phyloP scores from a whole-genome alignment of 352 stramenopile genomes.

The Phytophthora meadii region DNA sequence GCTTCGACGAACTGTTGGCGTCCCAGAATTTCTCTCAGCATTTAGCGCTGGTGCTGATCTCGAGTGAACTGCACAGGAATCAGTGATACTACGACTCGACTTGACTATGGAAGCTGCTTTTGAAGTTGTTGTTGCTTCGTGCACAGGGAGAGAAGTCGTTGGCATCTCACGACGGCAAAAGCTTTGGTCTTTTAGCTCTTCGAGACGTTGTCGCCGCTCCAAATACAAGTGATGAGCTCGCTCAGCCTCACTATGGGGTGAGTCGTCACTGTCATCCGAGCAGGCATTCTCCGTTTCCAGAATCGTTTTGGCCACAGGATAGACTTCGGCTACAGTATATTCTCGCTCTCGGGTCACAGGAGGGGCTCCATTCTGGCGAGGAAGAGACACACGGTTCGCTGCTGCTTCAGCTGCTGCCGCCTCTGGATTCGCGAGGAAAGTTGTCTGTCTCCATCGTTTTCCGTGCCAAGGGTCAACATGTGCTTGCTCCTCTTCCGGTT shows the following conservation, averaged over 20 bases:
- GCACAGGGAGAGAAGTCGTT: slow-evolving; percentile 1
- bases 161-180: slow-evolving; percentile 9
- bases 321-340: slow-evolving; percentile 24
- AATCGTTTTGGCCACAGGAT: slow-evolving; percentile 34
- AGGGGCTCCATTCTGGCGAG: not conserved
- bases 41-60: slow-evolving; percentile 13
- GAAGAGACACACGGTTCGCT: slow-evolving; percentile 12
- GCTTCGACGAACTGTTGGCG: slow-evolving; percentile 8
- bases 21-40: slow-evolving; percentile 9
- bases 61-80: not conserved
- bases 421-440: slow-evolving; percentile 30
- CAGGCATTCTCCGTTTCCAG: slow-evolving; percentile 27
- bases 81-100: not conserved
- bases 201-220: slow-evolving; percentile 24
- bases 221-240: slow-evolving; percentile 31
- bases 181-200: slow-evolving; percentile 11
- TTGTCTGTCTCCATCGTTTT: slow-evolving; percentile 30
- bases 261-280: slow-evolving; percentile 10
- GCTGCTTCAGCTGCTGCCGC: slow-evolving; percentile 30
- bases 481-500: slow-evolving; percentile 31
- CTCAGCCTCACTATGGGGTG: slow-evolving; percentile 25
- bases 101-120: not conserved
- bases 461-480: slow-evolving; percentile 12
- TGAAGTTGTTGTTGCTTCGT: not conserved
- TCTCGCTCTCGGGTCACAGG: slow-evolving; percentile 11